phyloP scores from a whole-genome alignment of 345 rosid genomes.

The Acer negundo region DNA sequence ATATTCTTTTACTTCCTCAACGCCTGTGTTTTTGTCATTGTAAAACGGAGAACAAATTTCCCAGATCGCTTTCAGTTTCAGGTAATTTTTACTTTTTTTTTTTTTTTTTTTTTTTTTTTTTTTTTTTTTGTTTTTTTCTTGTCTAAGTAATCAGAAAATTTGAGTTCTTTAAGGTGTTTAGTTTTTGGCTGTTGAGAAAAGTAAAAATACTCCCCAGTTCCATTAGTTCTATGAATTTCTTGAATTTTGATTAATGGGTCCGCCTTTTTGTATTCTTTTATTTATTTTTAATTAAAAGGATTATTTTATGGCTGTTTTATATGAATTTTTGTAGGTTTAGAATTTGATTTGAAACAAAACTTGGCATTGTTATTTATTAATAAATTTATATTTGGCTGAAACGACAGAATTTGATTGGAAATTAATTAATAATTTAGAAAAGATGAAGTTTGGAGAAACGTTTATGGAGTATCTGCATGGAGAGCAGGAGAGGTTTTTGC shows the following conservation, averaged over 20 bases:
- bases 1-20: too few species aligned
- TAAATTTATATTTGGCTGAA: neutral
- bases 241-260: neutral
- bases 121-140: neutral
- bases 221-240: too few species aligned
- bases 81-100: neutral
- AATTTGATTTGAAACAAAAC: neutral
- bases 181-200: too few species aligned
- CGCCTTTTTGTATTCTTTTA: neutral
- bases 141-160: neutral
- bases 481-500: constrained; percentile 59
- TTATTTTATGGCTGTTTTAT: neutral
- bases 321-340: neutral
- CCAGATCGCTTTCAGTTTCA: neutral
- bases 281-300: neutral
- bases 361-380: neutral
- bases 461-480: constrained; percentile 75
- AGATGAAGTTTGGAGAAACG: constrained; percentile 92
- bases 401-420: neutral
- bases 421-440: constrained; percentile 9
- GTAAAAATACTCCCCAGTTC: too few species aligned
- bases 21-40: too few species aligned
- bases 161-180: neutral
- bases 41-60: neutral
- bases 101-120: too few species aligned